phyloP scores from a whole-genome alignment of 2,329 filamentous ascomycete species.

The Penicillium frequentans region DNA sequence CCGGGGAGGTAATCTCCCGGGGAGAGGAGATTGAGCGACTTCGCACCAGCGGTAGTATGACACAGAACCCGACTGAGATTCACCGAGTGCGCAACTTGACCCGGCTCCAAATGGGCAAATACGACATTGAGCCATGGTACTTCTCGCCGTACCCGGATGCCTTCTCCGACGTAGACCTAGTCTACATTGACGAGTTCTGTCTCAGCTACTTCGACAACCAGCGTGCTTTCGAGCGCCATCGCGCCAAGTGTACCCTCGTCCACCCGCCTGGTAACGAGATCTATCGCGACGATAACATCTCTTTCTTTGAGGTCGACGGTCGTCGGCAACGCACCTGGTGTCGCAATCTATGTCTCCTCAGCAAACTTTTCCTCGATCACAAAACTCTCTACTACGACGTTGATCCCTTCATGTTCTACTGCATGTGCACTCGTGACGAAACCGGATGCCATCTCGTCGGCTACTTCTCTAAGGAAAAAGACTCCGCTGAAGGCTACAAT shows the following conservation, averaged over 20 bases:
- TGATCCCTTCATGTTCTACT: constrained; percentile 95
- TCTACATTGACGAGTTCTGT: constrained; percentile 98
- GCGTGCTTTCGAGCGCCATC: constrained; percentile 80
- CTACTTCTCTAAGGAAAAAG: constrained; percentile 99
- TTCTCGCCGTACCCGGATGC: constrained; percentile 94
- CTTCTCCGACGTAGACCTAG: constrained; percentile 83
- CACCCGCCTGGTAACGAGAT: constrained; percentile 98
- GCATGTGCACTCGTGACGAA: constrained; percentile 91
- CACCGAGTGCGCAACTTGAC: constrained; percentile 93
- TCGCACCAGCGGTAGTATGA: constrained; percentile 94
- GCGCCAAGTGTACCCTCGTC: constrained; percentile 82
- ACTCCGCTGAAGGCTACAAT: constrained; percentile 95
- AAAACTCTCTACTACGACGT: constrained; percentile 99
- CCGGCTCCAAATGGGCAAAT: constrained; percentile 88
- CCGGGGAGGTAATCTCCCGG: constrained; percentile 52
- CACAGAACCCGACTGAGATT: constrained; percentile 95
- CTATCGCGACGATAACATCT: constrained; percentile 85
- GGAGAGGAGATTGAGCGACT: constrained; percentile 97
- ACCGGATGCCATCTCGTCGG: constrained; percentile 94
- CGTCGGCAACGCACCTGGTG: constrained; percentile 98
- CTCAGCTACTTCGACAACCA: constrained; percentile 83
- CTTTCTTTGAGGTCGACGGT: constrained; percentile 96
- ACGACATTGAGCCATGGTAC: constrained; percentile 96
- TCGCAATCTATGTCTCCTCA: constrained; percentile 92
- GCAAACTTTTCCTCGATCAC: constrained; percentile 96